Conservation (phyloP, 139 green algal genomes). For the Tetradesmus obliquus region DNA sequence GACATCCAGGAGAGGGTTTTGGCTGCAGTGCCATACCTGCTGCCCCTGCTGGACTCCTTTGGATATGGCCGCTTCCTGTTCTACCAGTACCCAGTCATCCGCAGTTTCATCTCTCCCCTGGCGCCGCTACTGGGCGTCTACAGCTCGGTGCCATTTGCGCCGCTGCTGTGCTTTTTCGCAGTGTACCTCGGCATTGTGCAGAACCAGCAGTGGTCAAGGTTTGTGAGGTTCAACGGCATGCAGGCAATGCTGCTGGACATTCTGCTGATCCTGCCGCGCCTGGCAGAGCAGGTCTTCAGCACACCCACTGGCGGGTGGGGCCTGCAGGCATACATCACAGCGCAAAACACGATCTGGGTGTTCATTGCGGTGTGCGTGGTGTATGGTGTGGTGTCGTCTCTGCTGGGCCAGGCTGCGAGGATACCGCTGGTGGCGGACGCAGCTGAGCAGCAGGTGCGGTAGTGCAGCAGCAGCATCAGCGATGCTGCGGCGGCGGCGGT, state of each 20-base stretch:
- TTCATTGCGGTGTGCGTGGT: slow-evolving; percentile 58
- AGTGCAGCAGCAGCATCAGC: not conserved
- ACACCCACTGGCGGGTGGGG: slow-evolving; percentile 55
- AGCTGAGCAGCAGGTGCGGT: slow-evolving; percentile 61
- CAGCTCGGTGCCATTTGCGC: slow-evolving; percentile 62
- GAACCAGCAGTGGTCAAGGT: slow-evolving; percentile 60
- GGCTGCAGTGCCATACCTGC: slow-evolving; percentile 59
- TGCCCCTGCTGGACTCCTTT: slow-evolving; percentile 67
- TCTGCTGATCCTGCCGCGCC: slow-evolving; percentile 63
- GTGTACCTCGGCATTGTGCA: slow-evolving; percentile 69
- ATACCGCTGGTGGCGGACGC: slow-evolving; percentile 69
- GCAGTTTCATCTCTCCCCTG: slow-evolving; percentile 47
- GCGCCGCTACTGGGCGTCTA: slow-evolving; percentile 57
- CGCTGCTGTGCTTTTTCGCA: slow-evolving; percentile 67
- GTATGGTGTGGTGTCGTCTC: slow-evolving; percentile 49
- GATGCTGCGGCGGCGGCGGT: not conserved
- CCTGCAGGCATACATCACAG: slow-evolving; percentile 62
- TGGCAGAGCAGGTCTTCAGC: slow-evolving; percentile 61
- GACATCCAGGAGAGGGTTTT: slow-evolving; percentile 53
- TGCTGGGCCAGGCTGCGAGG: slow-evolving; percentile 51
- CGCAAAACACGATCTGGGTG: slow-evolving; percentile 68
- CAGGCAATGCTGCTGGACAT: slow-evolving; percentile 73
- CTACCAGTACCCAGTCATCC: slow-evolving; percentile 60
- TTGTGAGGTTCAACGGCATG: slow-evolving; percentile 66
- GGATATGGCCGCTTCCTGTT: slow-evolving; percentile 68